These are phyloP conservation scores for Cryptococcus jaspeensis DNA, from an alignment of 1,284 basidiomycete species.

Conservation along the genomic window DNA sequence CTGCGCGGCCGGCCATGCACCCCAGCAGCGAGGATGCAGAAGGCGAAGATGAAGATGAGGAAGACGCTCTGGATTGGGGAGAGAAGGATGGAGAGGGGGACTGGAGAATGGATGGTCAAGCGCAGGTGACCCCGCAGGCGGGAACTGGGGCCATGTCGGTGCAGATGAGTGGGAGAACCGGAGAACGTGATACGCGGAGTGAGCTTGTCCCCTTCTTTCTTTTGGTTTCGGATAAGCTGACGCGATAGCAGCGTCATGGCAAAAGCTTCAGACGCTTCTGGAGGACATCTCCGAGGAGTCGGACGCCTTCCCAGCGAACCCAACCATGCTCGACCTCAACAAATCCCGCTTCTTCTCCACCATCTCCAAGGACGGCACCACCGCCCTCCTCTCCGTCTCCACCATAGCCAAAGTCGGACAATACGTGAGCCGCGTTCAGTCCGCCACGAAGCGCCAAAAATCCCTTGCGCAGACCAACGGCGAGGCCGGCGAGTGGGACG, in stretches of 20 bases:
- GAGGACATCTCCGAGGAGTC: conserved; percentile 89
- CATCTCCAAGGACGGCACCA: conserved; percentile 59
- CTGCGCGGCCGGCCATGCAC: conserved; percentile 10
- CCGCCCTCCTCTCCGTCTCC: conserved; percentile 61
- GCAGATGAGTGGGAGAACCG: conserved; percentile 53
- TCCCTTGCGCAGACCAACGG: not conserved
- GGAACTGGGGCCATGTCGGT: not conserved
- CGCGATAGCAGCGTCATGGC: conserved; percentile 60
- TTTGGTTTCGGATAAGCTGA: conserved; percentile 4
- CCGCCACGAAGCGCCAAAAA: conserved; percentile 18
- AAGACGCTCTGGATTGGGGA: conserved; percentile 42
- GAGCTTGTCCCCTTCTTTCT: conserved; percentile 18
- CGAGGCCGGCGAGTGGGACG: conserved; percentile 54
- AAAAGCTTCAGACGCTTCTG: conserved; percentile 68
- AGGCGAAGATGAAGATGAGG: conserved; percentile 37
- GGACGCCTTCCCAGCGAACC: conserved; percentile 69
- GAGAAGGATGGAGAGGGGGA: conserved; percentile 35
- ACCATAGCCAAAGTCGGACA: conserved; percentile 64
- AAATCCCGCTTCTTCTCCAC: conserved; percentile 63
- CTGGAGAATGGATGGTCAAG: conserved; percentile 32
- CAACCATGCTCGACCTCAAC: conserved; percentile 57
- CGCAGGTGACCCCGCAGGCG: conserved; percentile 3
- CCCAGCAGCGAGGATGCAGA: not conserved
- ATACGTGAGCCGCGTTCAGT: conserved; percentile 30
- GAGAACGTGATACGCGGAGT: conserved; percentile 75